Percentiles rank a stretch among this genome's conserved stretches.
Evolutionary conservation across 345 rosid genomes (phyloP).

Genomic region (Physaria fendleri): DNA sequence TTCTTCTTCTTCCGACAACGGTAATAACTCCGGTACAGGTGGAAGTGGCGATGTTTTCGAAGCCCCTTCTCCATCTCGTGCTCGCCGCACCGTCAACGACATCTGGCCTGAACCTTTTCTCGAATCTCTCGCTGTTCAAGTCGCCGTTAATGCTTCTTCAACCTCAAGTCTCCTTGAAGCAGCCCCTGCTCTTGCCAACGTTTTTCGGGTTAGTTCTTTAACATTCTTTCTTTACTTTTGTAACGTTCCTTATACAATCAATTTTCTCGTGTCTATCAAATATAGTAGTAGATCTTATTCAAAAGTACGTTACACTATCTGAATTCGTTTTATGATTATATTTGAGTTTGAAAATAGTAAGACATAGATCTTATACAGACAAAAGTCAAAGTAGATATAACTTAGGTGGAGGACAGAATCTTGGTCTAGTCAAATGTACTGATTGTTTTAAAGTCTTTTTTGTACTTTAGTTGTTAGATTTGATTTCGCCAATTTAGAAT

Average conservation of each 20-base stretch:
- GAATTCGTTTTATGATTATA: not conserved
- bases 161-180: constrained; percentile 58
- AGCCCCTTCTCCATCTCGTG: constrained; percentile 57
- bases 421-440: constrained; percentile 37
- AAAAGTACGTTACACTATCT: not conserved
- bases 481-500: not conserved
- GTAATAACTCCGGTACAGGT: constrained; percentile 18
- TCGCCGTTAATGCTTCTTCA: constrained; percentile 56
- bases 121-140: constrained; percentile 75
- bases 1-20: constrained; percentile 26
- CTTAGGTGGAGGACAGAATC: constrained; percentile 36
- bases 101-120: constrained; percentile 92
- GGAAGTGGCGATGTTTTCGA: constrained; percentile 33
- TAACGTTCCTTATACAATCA: not conserved
- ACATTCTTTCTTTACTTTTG: not conserved
- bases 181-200: constrained; percentile 62
- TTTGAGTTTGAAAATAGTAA: not conserved
- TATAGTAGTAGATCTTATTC: not conserved
- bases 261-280: not conserved
- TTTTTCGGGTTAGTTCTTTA: constrained; percentile 58
- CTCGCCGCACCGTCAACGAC: constrained; percentile 49
- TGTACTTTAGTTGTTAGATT: constrained; percentile 28
- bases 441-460: constrained; percentile 5
- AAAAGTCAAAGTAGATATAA: constrained; percentile 24
- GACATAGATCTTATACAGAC: constrained; percentile 16